Base-by-base conservation (phyloP, 2,329 filamentous ascomycete genomes). In the Colletotrichum musicola region DNA sequence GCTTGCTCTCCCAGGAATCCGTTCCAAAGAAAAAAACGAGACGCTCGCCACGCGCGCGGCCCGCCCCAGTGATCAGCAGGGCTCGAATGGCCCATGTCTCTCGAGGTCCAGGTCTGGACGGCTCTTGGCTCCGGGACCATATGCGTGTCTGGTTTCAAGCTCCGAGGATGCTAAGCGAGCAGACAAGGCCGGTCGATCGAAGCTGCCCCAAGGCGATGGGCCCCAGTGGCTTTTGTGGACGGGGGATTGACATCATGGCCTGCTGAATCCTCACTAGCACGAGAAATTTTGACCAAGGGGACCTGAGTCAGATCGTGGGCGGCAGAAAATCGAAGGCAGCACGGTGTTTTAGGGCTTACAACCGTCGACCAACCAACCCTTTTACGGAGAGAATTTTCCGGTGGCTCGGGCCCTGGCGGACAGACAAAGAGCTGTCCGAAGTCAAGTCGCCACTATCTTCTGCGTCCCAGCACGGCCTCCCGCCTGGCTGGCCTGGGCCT, bases 51-150 rank as follows among this genome's bases (percentile, higher is more conserved):
- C 27, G 54, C 47, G 61, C 47, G 40, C 61, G 40, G 58, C 20
- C 65, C 62, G 56, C 55, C 9, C 30, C 62, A 61, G 35, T 61
- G 62, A 69, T 66, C 66, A 38, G 56, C 62, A 65, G 55, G 62
- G 54, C 66, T 69, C 66, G 66, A 69, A 69, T 42, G 56, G 55
- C 40, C 66, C 35, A 60, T 14, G 54, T 60, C 50, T 46, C 49
- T 69, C 38, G 62, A 38, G 30, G 44, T 53, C 35, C 14, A 35
- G 30, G 30, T 56, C 50, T 69, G 50, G 56, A 47, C 55, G 50
- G 9, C 25, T 61, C 25, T 49, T 56, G 35, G 35, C 27, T 50
- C 30, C 30, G 47, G 14, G 40, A 42, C 54, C 22, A 25, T 25
- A 35, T 42, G 64, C 61, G 53, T 46, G 47, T 13, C 20, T 4